Percentiles rank a stretch among this genome's conserved stretches.
Conservation (phyloP, 139 green algal genomes). For the Tetradesmus lagerheimii region DNA sequence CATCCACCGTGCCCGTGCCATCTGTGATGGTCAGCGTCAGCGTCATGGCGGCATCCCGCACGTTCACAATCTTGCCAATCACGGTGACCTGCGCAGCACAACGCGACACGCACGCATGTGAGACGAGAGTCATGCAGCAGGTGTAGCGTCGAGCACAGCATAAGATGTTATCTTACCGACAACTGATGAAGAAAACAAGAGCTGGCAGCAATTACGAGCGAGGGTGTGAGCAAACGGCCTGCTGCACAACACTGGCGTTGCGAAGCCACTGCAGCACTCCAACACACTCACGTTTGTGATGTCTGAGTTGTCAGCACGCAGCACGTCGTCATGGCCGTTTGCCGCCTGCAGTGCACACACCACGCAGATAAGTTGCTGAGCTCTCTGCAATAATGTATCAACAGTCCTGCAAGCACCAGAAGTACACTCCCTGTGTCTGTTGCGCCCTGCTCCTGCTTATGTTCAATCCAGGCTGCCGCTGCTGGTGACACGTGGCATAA, state of each 20-base stretch:
- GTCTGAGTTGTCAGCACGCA: slow-evolving; percentile 55
- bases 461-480: background rate
- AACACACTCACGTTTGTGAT: slow-evolving; percentile 56
- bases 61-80: slow-evolving; percentile 72
- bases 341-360: background rate
- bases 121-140: too few relatives aligned
- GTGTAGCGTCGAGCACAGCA: too few relatives aligned
- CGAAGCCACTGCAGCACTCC: background rate
- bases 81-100: slow-evolving; percentile 74
- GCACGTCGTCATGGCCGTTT: slow-evolving; percentile 50
- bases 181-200: background rate
- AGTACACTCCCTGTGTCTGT: too few relatives aligned
- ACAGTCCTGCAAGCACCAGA: background rate
- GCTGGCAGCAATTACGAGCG: background rate
- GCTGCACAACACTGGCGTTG: background rate
- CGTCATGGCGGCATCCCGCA: slow-evolving; percentile 58
- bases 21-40: slow-evolving; percentile 73
- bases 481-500: too few relatives aligned
- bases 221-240: background rate
- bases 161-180: too few relatives aligned
- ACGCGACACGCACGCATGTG: background rate
- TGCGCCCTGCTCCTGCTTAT: too few relatives aligned
- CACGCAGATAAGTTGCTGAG: background rate
- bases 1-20: slow-evolving; percentile 72
- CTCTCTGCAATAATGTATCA: background rate